These are phyloP conservation scores for Gaertneriomyces sp. DNA, from an alignment of 192 early-diverging fungal genomes.

Conservation along the genomic window DNA sequence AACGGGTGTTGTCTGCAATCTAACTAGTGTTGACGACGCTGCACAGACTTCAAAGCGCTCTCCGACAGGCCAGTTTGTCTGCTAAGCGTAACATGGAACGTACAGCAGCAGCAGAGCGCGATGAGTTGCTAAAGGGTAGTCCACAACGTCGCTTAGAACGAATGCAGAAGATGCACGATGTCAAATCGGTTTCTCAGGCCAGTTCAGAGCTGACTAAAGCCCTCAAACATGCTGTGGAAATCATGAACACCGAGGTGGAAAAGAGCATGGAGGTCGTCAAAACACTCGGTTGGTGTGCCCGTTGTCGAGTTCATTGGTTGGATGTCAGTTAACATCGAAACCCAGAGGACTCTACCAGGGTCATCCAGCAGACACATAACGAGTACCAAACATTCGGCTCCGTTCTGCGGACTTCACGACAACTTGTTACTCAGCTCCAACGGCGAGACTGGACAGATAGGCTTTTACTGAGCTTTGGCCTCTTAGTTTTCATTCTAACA, in stretches of 20 bases:
- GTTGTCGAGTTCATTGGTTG: not conserved
- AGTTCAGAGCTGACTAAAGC: constrained; percentile 54
- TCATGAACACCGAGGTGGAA: constrained; percentile 67
- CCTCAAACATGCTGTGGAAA: constrained; percentile 51
- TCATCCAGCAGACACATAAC: constrained; percentile 43
- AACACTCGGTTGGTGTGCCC: constrained; percentile 44
- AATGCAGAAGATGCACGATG: constrained; percentile 25
- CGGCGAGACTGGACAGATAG: constrained; percentile 67
- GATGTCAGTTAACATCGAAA: not conserved
- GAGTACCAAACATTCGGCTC: constrained; percentile 58
- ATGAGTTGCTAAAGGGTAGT: constrained; percentile 41
- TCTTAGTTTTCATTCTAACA: constrained; percentile 57
- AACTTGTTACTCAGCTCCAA: constrained; percentile 61
- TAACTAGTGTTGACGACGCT: not conserved
- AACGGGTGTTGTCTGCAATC: not conserved
- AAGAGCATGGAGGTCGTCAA: constrained; percentile 39
- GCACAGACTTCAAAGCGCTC: constrained; percentile 45
- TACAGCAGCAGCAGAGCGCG: constrained; percentile 42
- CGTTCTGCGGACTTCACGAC: constrained; percentile 52
- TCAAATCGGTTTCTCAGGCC: constrained; percentile 5
- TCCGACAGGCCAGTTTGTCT: constrained; percentile 47
- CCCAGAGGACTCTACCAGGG: constrained; percentile 54
- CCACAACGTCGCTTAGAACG: constrained; percentile 12
- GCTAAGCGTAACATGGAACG: constrained; percentile 51
- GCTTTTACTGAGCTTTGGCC: constrained; percentile 55